Evolutionary conservation across 495 filamentous ascomycete species (phyloP), one percentile per base, ranked within the genome.

Genomic region (Lasiosphaeria ovina): DNA sequence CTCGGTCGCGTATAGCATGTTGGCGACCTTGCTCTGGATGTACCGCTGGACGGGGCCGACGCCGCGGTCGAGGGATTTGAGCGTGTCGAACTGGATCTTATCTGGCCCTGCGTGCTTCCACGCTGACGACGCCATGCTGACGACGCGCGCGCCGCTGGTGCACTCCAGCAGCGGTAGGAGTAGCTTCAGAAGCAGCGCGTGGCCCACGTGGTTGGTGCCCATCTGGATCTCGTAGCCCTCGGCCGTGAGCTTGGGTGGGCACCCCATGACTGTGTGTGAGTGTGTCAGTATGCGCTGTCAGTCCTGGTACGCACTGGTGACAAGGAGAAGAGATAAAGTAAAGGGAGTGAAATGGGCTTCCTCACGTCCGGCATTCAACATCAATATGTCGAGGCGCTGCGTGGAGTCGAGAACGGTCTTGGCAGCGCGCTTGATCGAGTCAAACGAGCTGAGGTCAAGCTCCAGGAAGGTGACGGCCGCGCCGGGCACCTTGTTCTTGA

Each of bases 221-320:
- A 90, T 83, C 57, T 89, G 84, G 40, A 85, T 79, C 66, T 91
- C 87, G 65, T 84, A 86, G 12, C 87, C 86, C 14, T 90, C 84
- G 8, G 77, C 67, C 9, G 87, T 90, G 6, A 74, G 66, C 0
- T 69, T 67, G 1, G 73, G 71, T 3, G 83, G 78, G 11, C 77
- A 61, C 5, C 74, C 81, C 85, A 89, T 87, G 59, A 89, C 79
- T 51, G 12, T 42, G 7, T 42, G 5, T 11, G 44, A 1, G 2
- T 5, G 12, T 6, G 34, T 33, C 31, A 52, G 34, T 52, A 11
- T 10, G 8, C 50, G 9, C 31, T 51, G 48, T 51, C 6, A 51
- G 14, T 51, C 6, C 17, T 17, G 48, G 17, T 0, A 51, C 38
- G n/a, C n/a, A n/a, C n/a, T n/a, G n/a, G n/a, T n/a, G n/a, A 42